Conservation (phyloP, 257 asterid species). For the Nicotiana sylvestris region DNA sequence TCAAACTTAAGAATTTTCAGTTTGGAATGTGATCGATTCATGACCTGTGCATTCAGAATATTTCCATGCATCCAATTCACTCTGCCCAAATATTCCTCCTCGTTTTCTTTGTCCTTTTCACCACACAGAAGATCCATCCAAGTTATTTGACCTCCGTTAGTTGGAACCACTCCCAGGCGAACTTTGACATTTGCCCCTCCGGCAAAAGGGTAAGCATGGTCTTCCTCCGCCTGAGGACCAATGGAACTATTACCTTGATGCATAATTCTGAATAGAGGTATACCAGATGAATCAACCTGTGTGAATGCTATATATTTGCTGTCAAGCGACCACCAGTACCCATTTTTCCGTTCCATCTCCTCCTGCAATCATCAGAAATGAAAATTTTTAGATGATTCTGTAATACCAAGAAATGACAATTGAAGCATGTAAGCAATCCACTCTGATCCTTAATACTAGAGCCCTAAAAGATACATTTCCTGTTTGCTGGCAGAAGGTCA, state of each 20-base stretch:
- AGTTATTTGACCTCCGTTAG: slow-evolving; percentile 57
- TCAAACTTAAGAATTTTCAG: slow-evolving; percentile 70
- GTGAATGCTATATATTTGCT: slow-evolving; percentile 85
- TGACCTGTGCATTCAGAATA: slow-evolving; percentile 78
- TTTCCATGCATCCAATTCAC: slow-evolving; percentile 89
- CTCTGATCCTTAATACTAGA: neutral
- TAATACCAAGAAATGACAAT: neutral
- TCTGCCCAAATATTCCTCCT: slow-evolving; percentile 80
- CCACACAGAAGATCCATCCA: slow-evolving; percentile 96
- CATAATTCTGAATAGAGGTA: slow-evolving; percentile 87
- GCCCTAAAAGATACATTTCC: neutral
- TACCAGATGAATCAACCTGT: slow-evolving; percentile 62
- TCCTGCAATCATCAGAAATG: slow-evolving; percentile 49
- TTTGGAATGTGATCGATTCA: slow-evolving; percentile 72
- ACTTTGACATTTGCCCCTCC: slow-evolving; percentile 81
- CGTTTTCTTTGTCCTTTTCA: slow-evolving; percentile 29
- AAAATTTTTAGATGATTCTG: neutral
- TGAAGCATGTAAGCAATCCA: neutral
- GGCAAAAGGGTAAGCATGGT: slow-evolving; percentile 90
- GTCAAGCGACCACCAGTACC: slow-evolving; percentile 97
- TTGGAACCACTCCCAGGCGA: slow-evolving; percentile 67
- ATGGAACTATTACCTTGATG: slow-evolving; percentile 79
- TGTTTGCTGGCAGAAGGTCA: neutral
- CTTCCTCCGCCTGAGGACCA: slow-evolving; percentile 85
- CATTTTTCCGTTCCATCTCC: slow-evolving; percentile 93